Evolutionary conservation across 106 monocot genomes (phyloP), one percentile per base, ranked within the genome.

Genomic region (Vanilla planifolia): DNA sequence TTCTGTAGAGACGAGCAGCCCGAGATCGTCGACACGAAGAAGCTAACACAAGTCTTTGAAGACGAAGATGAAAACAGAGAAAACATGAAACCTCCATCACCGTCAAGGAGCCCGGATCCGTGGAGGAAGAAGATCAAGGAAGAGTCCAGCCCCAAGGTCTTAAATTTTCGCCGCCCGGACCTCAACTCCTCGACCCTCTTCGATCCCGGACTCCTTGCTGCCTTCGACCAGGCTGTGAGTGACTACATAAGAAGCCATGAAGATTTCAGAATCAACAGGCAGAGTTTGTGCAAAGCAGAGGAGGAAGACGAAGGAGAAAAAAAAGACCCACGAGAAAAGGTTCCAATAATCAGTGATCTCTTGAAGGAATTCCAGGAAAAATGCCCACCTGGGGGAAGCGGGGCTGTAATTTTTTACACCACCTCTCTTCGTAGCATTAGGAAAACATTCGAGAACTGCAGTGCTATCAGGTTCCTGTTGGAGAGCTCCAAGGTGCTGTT

Each of bases 371-470:
- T 86, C 51, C 69, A 72, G 8, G 59, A 64, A 8, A 68, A 57
- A 23, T 76, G 73, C 70, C 90, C 81, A 0, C 85, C 90, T 0
- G 74, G 77, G 0, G 82, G 90, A 0, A 41, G 9, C 11, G 71
- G 62, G 7, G 29, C 58, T 1, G 68, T 83, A 36, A 62, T 91
- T 11, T 53, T 91, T 1, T 91, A 91, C 72, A 82, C 82, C n/a
- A 91, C 91, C 15, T 80, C 62, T 51, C 62, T 92, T 2, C 56
- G 78, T 3, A 80, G 87, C 13, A 47, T 92, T 1, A 52, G 92
- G 57, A 84, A 73, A 75, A 92, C 92, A 2, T 92, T 84, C 70
- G 80, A 92, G 64, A 84, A 86, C 22, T 96, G 95, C 77, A 72
- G 35, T 55, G 66, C 67, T 22, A 66, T 84, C 3, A 52, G 71